A percentile compares a stretch with the other conserved stretches of the same genome.
phyloP scores from a whole-genome alignment of 2,329 filamentous ascomycete genomes.

The Calonectria naviculata region DNA sequence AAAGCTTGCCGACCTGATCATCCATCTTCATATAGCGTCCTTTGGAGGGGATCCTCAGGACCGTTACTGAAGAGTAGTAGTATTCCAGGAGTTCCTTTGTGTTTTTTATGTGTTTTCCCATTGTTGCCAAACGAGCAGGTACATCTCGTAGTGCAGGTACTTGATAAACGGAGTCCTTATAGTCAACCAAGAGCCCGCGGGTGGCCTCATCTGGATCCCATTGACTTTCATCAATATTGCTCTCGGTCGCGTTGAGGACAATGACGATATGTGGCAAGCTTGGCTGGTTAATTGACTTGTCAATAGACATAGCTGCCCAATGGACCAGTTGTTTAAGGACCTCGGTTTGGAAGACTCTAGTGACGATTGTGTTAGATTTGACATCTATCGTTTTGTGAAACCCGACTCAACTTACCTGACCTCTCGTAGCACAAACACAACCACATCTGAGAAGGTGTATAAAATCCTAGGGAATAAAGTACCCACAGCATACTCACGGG shows the following conservation, averaged over 20 bases:
- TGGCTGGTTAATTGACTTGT: constrained; percentile 18
- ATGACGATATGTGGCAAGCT: constrained; percentile 15
- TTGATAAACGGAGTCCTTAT: background rate
- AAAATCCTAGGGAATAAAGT: constrained; percentile 21
- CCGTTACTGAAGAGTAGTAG: constrained; percentile 18
- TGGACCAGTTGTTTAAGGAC: constrained; percentile 7
- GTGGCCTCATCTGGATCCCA: constrained; percentile 8
- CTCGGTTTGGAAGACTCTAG: constrained; percentile 2
- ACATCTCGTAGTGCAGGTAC: background rate
- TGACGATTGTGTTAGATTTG: background rate
- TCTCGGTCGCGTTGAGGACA: constrained; percentile 11
- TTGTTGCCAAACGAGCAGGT: background rate
- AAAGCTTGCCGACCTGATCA: constrained; percentile 12
- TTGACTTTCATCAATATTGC: constrained; percentile 4
- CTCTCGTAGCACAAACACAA: constrained; percentile 20
- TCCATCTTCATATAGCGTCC: constrained; percentile 22
- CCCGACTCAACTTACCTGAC: background rate
- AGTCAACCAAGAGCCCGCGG: background rate
- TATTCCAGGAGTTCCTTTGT: constrained; percentile 13
- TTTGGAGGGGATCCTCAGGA: constrained; percentile 4
- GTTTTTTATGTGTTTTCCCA: background rate
- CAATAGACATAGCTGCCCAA: constrained; percentile 18
- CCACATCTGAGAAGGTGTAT: constrained; percentile 25
- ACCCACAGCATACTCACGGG: constrained; percentile 17
- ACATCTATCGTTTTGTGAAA: background rate